Base-by-base conservation (phyloP, 805 yeast species). In the Yamadazyma philogaea region DNA sequence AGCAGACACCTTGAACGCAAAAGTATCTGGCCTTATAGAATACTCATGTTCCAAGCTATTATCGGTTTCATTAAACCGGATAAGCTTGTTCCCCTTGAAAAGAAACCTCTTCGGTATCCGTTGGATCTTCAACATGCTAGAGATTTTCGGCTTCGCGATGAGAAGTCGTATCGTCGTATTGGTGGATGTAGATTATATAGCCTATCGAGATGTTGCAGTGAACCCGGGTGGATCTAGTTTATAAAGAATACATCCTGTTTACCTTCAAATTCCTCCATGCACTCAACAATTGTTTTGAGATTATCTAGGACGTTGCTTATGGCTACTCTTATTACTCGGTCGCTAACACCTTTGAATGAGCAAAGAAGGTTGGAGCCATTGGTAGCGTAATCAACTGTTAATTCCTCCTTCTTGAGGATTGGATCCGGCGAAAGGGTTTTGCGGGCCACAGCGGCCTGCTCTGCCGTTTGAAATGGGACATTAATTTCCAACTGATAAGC, bases 251-350 rank as follows among this genome's bases (percentile, higher is more conserved):
- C 45, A 17, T 51, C 54, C 47, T 61, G 47, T 46, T 60, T 52
- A 3, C 66, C 74, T 45, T 73, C 81, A 58, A 84, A 79, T 57
- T 79, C 84, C 44, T 87, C 95, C 51, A 88, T 67, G 43, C 95
- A 82, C 65, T 89, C 96, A 1, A 88, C 67, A 2, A 85, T 76
- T 0, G 93, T 81, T 54, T 83, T 83, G 43, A 87, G 60, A 48
- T 82, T 82, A 56, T 88, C 96, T 42, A 90, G 68, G 14, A 85
- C 76, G 49, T 83, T 84, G 61, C 88, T 87, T 15, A 85, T 87
- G 7, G 95, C 95, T 5, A 88, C 95, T 47, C 97, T 69, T 39
- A 89, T 74, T 6, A 81, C 81, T 34, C 96, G 68, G 50, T 85
- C 95, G 39, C 86, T 81, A 0, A 71, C 69, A 1, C 88, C 87